Base-by-base conservation (phyloP, 2,329 filamentous ascomycete genomes). In the Didymella pinodella region DNA sequence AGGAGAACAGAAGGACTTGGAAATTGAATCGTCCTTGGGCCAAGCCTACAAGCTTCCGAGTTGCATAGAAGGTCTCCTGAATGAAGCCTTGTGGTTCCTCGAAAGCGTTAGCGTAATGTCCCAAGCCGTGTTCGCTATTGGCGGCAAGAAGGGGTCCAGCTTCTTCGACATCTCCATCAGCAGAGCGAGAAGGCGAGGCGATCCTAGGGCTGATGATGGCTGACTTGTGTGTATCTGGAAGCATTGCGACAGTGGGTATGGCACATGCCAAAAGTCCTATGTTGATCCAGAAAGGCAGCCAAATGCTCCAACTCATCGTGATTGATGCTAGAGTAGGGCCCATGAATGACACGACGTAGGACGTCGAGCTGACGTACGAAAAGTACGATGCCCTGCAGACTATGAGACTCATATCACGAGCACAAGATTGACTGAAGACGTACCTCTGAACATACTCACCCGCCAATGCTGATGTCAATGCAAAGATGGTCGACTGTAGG, bases 281-380 rank as follows among this genome's bases (percentile, higher is more conserved):
- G 41, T 72, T 74, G 44, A 77, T 60, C 64, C 67, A 75, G 48
- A 78, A 77, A 1, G 76, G 76, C 1, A 75, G 57, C 76, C 75
- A 77, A 0, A 77, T 54, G 52, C 67, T 74, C 38, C 57, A 64
- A 46, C 69, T 74, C 74, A 78, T 77, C 2, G 71, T 71, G 40
- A 70, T 61, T 0, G 74, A 71, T 1, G 76, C 74, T 26, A 77
- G 51, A 0, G 75, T 72, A 2, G 75, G 76, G 1, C 75, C 73
- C 20, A 74, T 57, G 48, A 77, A 75, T 2, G 67, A 66, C 18
- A 76, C 71, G 0, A 78, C 68, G 38, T 77, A 78, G 16, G 69
- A 65, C 3, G 66, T 72, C 1, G 73, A 75, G 48, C 67, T 73
- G 36, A 77, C 68, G 41, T 76, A 76, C 0, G 74, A 75, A 48